Conservation (phyloP, 148 eudicot species). For the Rhododendron henanense region DNA sequence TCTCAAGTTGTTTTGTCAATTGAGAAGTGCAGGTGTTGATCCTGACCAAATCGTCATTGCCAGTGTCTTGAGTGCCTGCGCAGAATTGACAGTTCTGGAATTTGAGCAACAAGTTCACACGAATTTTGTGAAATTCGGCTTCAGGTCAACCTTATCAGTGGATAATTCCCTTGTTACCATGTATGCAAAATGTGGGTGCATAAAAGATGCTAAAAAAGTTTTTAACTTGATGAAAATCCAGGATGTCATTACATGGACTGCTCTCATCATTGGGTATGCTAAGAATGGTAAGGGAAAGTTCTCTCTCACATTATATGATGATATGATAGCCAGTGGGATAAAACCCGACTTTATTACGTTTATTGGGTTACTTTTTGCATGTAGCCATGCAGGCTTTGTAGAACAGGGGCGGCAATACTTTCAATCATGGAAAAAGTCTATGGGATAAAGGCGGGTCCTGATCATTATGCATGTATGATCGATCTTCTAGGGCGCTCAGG, state of each 20-base stretch:
- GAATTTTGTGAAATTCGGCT: constrained; percentile 44
- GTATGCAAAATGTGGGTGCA: constrained; percentile 75
- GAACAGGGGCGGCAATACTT: constrained; percentile 52
- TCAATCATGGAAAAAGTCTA: constrained; percentile 45
- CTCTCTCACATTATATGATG: constrained; percentile 43
- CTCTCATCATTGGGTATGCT: constrained; percentile 70
- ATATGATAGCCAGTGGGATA: constrained; percentile 50
- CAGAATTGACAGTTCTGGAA: constrained; percentile 53
- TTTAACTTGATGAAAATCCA: constrained; percentile 43
- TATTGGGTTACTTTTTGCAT: constrained; percentile 65
- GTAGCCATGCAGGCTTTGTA: constrained; percentile 67
- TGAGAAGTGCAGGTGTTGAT: constrained; percentile 49
- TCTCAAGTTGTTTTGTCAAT: constrained; percentile 40
- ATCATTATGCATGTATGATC: constrained; percentile 70
- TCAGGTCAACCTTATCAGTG: constrained; percentile 37
- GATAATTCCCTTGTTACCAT: constrained; percentile 64
- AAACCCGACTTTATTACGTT: constrained; percentile 66
- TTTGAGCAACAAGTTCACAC: constrained; percentile 75
- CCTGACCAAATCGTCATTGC: constrained; percentile 49
- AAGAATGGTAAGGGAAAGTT: constrained; percentile 53
- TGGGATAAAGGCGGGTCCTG: constrained; percentile 50
- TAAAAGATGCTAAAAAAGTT: constrained; percentile 52
- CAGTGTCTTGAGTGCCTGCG: constrained; percentile 59
- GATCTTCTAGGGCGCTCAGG: constrained; percentile 72
- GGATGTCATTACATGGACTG: constrained; percentile 69